A percentile compares a stretch with the other conserved stretches of the same genome.
Evolutionary conservation across 108 stramenopile species (phyloP).

Genomic region (Asterionellopsis glacialis): DNA sequence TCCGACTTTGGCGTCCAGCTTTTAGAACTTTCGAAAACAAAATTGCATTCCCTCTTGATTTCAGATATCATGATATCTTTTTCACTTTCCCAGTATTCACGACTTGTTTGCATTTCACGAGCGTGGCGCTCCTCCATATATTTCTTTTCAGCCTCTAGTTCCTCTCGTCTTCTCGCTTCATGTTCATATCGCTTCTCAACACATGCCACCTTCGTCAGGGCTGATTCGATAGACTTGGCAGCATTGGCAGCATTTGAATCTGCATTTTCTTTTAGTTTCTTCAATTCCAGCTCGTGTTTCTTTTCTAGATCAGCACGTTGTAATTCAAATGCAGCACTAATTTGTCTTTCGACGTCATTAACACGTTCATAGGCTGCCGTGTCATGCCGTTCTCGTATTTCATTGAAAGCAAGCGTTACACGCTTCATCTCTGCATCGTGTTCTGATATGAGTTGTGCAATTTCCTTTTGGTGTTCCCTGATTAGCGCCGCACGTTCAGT

Average conservation of each 20-base stretch:
- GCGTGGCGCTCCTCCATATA: conserved; percentile 6
- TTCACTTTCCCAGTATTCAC: conserved; percentile 27
- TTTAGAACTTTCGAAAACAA: conserved; percentile 17
- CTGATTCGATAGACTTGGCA: conserved; percentile 17
- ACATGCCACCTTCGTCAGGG: conserved; percentile 13
- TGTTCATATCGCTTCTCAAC: conserved; percentile 21
- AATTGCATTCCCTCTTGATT: conserved; percentile 39
- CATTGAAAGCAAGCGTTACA: no score
- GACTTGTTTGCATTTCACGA: conserved; percentile 13
- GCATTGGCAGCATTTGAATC: neutral
- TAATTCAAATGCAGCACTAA: neutral
- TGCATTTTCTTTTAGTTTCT: conserved; percentile 8
- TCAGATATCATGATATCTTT: conserved; percentile 14
- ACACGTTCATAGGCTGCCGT: no score
- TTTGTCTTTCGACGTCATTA: no score
- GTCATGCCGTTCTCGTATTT: no score
- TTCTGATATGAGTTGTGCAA: conserved; percentile 26
- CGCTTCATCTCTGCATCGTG: conserved; percentile 7
- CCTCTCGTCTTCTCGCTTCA: conserved; percentile 9
- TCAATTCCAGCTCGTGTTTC: conserved; percentile 13
- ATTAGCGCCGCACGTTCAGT: conserved; percentile 31
- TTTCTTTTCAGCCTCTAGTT: conserved; percentile 21
- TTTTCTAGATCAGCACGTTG: conserved; percentile 17
- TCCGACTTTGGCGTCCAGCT: neutral
- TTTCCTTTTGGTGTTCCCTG: conserved; percentile 33